A percentile compares a stretch with the other conserved stretches of the same genome.
Evolutionary conservation across 129 eudicot species (phyloP).

Genomic region (Centaurea solstitialis): DNA sequence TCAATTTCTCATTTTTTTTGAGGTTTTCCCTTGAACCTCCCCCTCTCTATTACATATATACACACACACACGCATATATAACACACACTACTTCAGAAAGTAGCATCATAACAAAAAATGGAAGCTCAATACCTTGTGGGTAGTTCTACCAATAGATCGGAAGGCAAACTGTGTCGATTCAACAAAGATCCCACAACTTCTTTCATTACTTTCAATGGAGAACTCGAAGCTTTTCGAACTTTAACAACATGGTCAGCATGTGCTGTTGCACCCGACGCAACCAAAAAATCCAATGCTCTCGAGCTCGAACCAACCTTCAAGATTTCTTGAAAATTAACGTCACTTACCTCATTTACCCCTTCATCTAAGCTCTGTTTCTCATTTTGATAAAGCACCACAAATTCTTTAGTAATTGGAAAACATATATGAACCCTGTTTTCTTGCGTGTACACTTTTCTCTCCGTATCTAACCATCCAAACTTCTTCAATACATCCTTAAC

Average conservation of each 20-base stretch:
- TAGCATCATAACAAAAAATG: not conserved
- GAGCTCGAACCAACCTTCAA: slow-evolving; percentile 42
- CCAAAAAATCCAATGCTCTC: slow-evolving; percentile 54
- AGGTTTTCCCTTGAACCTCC: not conserved
- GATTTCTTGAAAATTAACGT: slow-evolving; percentile 29
- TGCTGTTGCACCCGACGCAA: slow-evolving; percentile 53
- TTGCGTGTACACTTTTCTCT: slow-evolving; percentile 72
- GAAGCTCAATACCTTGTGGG: slow-evolving; percentile 62
- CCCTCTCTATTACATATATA: not conserved
- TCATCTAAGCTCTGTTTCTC: slow-evolving; percentile 21
- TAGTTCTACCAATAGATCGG: slow-evolving; percentile 63
- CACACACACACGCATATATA: not conserved
- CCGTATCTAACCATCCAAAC: slow-evolving; percentile 88
- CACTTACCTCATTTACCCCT: slow-evolving; percentile 22
- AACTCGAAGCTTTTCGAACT: slow-evolving; percentile 54
- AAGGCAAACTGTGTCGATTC: slow-evolving; percentile 45
- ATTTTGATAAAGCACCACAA: slow-evolving; percentile 48
- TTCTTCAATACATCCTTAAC: slow-evolving; percentile 78
- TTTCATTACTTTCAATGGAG: slow-evolving; percentile 72
- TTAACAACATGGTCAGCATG: slow-evolving; percentile 63
- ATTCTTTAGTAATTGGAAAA: slow-evolving; percentile 72
- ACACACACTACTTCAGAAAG: not conserved
- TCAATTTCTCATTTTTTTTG: not conserved
- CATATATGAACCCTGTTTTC: slow-evolving; percentile 62
- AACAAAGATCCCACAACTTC: slow-evolving; percentile 67